These are phyloP conservation scores for Fraxinus anomala DNA, from an alignment of 257 asterid genomes.

Conservation along the genomic window DNA sequence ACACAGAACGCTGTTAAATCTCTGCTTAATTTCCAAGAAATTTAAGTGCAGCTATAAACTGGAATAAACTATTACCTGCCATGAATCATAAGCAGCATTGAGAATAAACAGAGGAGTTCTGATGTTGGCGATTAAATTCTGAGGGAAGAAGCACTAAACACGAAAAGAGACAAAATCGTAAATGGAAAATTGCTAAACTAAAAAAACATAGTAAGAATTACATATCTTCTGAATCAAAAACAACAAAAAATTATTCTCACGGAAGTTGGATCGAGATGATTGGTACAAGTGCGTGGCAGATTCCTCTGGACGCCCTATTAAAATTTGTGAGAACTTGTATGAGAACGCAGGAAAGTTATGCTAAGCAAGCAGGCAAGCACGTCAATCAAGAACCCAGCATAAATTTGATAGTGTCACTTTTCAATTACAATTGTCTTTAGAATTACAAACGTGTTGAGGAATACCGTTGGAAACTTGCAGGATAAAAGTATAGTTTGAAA, in stretches of 20 bases:
- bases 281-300: slow-evolving; percentile 59
- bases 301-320: slow-evolving; percentile 51
- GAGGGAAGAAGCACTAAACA: slow-evolving; percentile 74
- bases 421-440: background rate
- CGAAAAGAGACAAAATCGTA: background rate
- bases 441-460: background rate
- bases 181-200: background rate
- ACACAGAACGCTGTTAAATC: background rate
- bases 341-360: background rate
- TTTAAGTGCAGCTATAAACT: background rate
- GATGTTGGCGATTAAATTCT: slow-evolving; percentile 53
- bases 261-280: slow-evolving; percentile 57
- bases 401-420: background rate
- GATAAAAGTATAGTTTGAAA: no score
- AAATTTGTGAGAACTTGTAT: background rate
- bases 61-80: slow-evolving; percentile 54
- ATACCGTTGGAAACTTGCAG: no score
- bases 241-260: slow-evolving; percentile 42
- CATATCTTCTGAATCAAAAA: background rate
- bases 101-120: slow-evolving; percentile 62
- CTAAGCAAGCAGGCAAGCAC: background rate
- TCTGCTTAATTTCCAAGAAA: background rate
- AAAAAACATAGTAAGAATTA: background rate
- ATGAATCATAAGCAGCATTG: slow-evolving; percentile 67
- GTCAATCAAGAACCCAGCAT: background rate